Conservation (phyloP, 192 early-diverging fungal species). For the Phlyctochytrium bullatum region DNA sequence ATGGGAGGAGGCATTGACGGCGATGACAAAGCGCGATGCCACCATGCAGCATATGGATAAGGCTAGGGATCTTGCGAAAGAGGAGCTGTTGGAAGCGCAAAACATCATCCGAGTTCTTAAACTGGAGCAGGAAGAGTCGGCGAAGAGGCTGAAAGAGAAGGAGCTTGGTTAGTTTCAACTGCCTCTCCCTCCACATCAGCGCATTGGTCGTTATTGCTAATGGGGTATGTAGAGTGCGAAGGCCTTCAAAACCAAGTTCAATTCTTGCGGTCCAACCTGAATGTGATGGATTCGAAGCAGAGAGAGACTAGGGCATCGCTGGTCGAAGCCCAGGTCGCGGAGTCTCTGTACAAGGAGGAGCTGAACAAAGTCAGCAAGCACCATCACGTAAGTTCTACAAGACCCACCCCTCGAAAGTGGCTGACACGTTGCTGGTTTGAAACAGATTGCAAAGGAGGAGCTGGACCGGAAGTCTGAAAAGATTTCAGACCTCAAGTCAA, state of each 20-base stretch:
- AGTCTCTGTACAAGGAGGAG: conserved; percentile 47
- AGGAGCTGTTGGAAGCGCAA: conserved; percentile 21
- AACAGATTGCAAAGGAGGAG: conserved; percentile 36
- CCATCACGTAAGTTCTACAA: conserved; percentile 31
- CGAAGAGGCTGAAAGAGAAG: conserved; percentile 31
- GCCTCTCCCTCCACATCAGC: neutral
- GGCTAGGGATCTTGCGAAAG: conserved; percentile 21
- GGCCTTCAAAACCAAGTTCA: conserved; percentile 21
- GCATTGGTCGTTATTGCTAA: conserved; percentile 6
- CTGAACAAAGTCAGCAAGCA: conserved; percentile 41
- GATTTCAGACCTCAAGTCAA: conserved; percentile 39
- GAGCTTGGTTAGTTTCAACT: conserved; percentile 32
- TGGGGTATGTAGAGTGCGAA: conserved; percentile 37
- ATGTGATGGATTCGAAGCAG: conserved; percentile 23
- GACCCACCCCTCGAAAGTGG: neutral
- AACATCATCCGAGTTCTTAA: conserved; percentile 25
- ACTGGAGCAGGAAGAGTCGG: conserved; percentile 30
- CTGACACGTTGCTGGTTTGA: neutral
- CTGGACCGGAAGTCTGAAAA: conserved; percentile 31
- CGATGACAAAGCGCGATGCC: conserved; percentile 51
- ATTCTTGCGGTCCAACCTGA: conserved; percentile 21
- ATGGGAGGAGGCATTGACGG: conserved; percentile 51
- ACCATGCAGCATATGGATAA: conserved; percentile 38
- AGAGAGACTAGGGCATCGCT: conserved; percentile 32
- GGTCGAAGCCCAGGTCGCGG: conserved; percentile 46